Evolutionary conservation across 768 basidiomycete genomes (phyloP).

Genomic region (Suillus lakei): DNA sequence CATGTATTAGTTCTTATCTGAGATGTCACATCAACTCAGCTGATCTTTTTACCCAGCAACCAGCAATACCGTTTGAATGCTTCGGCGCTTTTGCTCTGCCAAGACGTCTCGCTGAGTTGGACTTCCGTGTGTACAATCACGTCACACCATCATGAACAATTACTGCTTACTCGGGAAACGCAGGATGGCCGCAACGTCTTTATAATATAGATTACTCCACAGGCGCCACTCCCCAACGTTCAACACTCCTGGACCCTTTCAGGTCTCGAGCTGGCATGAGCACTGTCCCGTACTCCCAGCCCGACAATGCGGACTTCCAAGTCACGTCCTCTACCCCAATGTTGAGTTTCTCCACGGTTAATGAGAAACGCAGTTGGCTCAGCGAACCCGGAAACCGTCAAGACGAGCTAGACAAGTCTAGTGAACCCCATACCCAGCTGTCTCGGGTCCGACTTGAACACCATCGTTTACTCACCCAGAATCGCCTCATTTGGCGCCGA

Average conservation of each 20-base stretch:
- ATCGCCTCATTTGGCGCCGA: conserved; percentile 14
- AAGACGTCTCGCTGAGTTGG: no score
- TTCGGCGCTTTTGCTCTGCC: no score
- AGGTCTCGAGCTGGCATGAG: neutral
- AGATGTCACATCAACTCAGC: neutral
- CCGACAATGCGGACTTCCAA: neutral
- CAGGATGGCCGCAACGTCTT: neutral
- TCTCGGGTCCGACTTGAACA: neutral
- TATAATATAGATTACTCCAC: no score
- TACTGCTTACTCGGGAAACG: no score
- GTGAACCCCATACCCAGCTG: neutral
- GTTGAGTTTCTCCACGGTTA: neutral
- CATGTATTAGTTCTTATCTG: neutral
- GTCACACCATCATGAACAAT: neutral
- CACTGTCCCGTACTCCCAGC: neutral
- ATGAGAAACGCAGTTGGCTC: neutral
- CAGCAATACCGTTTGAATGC: no score
- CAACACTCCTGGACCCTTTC: neutral
- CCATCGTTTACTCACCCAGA: neutral
- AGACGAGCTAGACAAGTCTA: neutral
- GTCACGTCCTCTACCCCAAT: neutral
- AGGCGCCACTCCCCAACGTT: no score
- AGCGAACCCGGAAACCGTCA: neutral
- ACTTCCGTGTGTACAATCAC: neutral
- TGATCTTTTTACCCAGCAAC: neutral